Percentiles rank a stretch among this genome's conserved stretches.
Evolutionary conservation across 495 filamentous ascomycete genomes (phyloP).

Genomic region (Aspergillus hancockii): DNA sequence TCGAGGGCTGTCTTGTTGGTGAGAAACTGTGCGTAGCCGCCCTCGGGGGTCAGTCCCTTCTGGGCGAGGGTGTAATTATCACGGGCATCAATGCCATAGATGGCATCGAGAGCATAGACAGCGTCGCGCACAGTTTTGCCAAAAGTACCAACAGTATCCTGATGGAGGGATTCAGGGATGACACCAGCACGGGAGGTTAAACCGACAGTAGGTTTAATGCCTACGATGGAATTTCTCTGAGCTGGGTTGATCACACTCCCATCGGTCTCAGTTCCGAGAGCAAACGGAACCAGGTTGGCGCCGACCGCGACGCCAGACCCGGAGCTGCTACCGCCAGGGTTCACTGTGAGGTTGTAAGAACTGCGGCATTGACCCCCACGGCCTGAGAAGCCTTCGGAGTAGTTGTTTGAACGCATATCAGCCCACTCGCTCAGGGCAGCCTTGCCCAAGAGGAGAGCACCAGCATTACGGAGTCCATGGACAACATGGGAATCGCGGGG

Average conservation of each 20-base stretch:
- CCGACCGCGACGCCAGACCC: constrained; percentile 64
- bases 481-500: constrained; percentile 68
- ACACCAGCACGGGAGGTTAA: constrained; percentile 62
- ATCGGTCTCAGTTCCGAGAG: constrained; percentile 75
- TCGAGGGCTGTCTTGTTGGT: constrained; percentile 52
- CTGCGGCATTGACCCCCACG: constrained; percentile 66
- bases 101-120: constrained; percentile 63
- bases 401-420: constrained; percentile 69
- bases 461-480: constrained; percentile 58
- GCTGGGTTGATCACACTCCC: constrained; percentile 74
- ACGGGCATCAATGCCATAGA: constrained; percentile 59
- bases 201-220: constrained; percentile 69
- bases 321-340: constrained; percentile 65
- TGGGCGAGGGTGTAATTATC: constrained; percentile 64
- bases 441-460: constrained; percentile 69
- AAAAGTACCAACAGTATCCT: constrained; percentile 69
- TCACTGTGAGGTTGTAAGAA: constrained; percentile 69
- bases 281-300: constrained; percentile 61
- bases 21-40: constrained; percentile 59
- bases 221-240: constrained; percentile 63
- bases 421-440: constrained; percentile 74
- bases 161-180: constrained; percentile 64
- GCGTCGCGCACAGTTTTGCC: constrained; percentile 67
- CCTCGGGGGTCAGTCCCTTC: constrained; percentile 49
- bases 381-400: constrained; percentile 67